phyloP scores from a whole-genome alignment of 1,284 basidiomycete species.

The Bondarzewia mesenterica region DNA sequence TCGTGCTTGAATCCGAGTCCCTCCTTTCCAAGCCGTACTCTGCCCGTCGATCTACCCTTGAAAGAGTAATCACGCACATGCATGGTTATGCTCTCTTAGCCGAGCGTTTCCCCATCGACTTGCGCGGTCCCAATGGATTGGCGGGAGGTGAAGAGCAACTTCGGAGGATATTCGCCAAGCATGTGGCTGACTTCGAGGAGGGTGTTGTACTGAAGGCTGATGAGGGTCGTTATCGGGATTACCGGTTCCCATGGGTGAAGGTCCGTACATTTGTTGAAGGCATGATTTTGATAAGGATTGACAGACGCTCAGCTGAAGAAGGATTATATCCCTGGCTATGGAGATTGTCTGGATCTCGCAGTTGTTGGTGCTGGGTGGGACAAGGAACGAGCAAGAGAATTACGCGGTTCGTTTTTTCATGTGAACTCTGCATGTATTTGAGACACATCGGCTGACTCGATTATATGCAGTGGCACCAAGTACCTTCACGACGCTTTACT shows the following conservation, averaged over 20 bases:
- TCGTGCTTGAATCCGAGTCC: constrained; percentile 53
- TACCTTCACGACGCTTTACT: constrained; percentile 72
- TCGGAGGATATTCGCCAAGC: constrained; percentile 39
- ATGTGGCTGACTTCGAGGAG: constrained; percentile 45
- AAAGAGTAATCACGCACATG: no score
- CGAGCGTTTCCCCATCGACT: constrained; percentile 35
- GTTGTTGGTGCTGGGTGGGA: constrained; percentile 76
- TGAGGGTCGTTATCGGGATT: constrained; percentile 58
- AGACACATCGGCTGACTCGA: constrained; percentile 1
- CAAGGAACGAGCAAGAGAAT: constrained; percentile 63
- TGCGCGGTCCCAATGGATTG: constrained; percentile 15
- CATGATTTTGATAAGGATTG: constrained; percentile 6
- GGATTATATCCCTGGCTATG: constrained; percentile 79
- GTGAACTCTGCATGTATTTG: background rate
- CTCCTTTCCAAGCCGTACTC: constrained; percentile 51
- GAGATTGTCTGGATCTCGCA: constrained; percentile 74
- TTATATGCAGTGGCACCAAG: constrained; percentile 51
- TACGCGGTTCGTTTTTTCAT: constrained; percentile 52
- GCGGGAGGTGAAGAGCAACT: constrained; percentile 24
- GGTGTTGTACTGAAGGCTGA: constrained; percentile 76
- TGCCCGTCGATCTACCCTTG: constrained; percentile 45
- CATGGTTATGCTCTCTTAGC: constrained; percentile 59
- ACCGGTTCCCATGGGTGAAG: constrained; percentile 68
- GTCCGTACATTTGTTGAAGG: no score
- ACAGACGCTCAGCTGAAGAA: constrained; percentile 39